Percentiles rank a stretch among this genome's conserved stretches.
Evolutionary conservation across 306 rosid genomes (phyloP).

Genomic region (Notholithocarpus densiflorus): DNA sequence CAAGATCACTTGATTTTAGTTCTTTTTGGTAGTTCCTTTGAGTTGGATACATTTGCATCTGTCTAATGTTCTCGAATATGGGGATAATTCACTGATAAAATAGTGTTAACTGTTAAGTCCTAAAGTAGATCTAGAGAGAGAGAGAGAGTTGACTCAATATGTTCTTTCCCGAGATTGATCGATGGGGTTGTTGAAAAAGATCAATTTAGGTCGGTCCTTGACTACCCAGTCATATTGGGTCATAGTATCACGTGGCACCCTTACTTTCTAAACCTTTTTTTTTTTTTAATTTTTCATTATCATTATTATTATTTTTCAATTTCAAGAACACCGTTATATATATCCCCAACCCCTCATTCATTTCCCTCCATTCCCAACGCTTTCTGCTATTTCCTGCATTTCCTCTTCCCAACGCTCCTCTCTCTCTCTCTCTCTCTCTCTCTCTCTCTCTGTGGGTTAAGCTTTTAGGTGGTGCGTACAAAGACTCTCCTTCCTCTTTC

Average conservation of each 20-base stretch:
- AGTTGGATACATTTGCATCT: no score
- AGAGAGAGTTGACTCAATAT: not conserved
- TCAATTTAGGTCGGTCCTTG: not conserved
- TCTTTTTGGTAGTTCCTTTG: no score
- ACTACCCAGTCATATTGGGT: not conserved
- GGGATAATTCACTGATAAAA: no score
- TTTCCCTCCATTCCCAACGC: not conserved
- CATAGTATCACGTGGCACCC: not conserved
- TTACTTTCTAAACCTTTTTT: no score
- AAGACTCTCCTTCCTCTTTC: not conserved
- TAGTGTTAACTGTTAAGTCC: no score
- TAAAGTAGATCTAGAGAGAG: not conserved
- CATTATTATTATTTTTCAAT: no score
- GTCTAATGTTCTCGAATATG: no score
- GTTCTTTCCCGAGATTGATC: slow-evolving; percentile 18
- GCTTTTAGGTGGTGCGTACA: not conserved
- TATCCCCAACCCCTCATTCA: not conserved
- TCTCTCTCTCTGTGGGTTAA: not conserved
- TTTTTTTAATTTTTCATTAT: no score
- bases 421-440: not conserved
- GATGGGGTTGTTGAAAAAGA: slow-evolving; percentile 24
- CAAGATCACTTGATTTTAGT: no score
- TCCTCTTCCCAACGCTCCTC: not conserved
- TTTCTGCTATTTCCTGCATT: not conserved
- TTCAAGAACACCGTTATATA: slow-evolving; percentile 17